These are phyloP conservation scores for Moricandia arvensis DNA, from an alignment of 345 rosid genomes.

Conservation along the genomic window DNA sequence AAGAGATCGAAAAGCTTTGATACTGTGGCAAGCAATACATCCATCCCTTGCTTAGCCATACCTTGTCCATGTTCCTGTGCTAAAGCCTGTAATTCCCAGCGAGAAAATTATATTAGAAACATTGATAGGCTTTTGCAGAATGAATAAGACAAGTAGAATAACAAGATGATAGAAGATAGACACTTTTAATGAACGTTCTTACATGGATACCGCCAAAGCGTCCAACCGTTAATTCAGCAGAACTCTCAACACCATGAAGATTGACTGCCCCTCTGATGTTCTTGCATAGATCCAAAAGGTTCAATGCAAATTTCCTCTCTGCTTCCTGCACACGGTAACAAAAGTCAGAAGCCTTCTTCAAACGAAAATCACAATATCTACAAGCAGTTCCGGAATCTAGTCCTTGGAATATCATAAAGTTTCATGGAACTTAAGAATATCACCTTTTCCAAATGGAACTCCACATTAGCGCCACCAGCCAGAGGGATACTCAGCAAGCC, in stretches of 20 bases:
- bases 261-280: constrained; percentile 55
- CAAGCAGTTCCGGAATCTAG: background rate
- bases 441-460: constrained; percentile 78
- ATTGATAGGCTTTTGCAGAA: constrained; percentile 44
- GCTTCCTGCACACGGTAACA: constrained; percentile 56
- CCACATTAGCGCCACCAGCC: constrained; percentile 40
- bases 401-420: too few species aligned
- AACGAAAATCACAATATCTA: background rate
- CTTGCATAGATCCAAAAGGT: constrained; percentile 56
- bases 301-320: constrained; percentile 54
- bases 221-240: constrained; percentile 76
- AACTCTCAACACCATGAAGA: constrained; percentile 50
- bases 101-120: background rate
- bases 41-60: constrained; percentile 58
- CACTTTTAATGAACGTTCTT: constrained; percentile 25
- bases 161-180: constrained; percentile 4
- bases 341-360: constrained; percentile 11
- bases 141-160: constrained; percentile 11
- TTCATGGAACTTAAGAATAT: constrained; percentile 2
- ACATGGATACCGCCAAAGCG: constrained; percentile 66
- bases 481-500: constrained; percentile 65
- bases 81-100: constrained; percentile 54
- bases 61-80: constrained; percentile 52
- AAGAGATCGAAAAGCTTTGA: constrained; percentile 59
- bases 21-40: constrained; percentile 54